Evolutionary conservation across 148 eudicot genomes (phyloP).

Genomic region (Vaccinium darrowii): DNA sequence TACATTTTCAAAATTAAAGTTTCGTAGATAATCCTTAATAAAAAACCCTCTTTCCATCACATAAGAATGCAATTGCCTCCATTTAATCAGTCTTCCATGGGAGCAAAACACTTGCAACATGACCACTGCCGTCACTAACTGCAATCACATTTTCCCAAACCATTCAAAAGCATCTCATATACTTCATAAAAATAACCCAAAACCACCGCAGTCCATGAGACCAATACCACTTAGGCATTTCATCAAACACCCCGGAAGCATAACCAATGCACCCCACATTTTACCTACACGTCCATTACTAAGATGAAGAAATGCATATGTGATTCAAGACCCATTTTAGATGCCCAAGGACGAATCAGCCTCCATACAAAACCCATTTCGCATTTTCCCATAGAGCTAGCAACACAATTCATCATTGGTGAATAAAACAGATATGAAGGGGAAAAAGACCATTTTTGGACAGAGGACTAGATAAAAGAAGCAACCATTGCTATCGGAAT

Average conservation of each 20-base stretch:
- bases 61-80: constrained; percentile 46
- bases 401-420: too few species aligned
- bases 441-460: too few species aligned
- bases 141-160: constrained; percentile 32
- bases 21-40: constrained; percentile 37
- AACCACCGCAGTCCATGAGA: constrained; percentile 63
- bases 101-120: constrained; percentile 45
- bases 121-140: constrained; percentile 48
- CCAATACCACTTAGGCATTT: constrained; percentile 56
- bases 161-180: constrained; percentile 23
- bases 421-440: too few species aligned
- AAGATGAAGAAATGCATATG: constrained; percentile 30
- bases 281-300: constrained; percentile 37
- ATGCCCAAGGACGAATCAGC: constrained; percentile 24
- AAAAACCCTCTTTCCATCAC: constrained; percentile 35
- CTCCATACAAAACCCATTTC: constrained; percentile 24
- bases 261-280: constrained; percentile 26
- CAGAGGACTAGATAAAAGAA: too few species aligned
- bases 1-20: constrained; percentile 47
- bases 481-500: too few species aligned
- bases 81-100: constrained; percentile 27
- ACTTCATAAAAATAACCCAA: constrained; percentile 37
- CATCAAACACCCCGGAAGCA: constrained; percentile 53
- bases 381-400: too few species aligned
- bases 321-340: constrained; percentile 26